Evolutionary conservation across 2,329 filamentous ascomycete species (phyloP).

Genomic region (Aspergillus vadensis): DNA sequence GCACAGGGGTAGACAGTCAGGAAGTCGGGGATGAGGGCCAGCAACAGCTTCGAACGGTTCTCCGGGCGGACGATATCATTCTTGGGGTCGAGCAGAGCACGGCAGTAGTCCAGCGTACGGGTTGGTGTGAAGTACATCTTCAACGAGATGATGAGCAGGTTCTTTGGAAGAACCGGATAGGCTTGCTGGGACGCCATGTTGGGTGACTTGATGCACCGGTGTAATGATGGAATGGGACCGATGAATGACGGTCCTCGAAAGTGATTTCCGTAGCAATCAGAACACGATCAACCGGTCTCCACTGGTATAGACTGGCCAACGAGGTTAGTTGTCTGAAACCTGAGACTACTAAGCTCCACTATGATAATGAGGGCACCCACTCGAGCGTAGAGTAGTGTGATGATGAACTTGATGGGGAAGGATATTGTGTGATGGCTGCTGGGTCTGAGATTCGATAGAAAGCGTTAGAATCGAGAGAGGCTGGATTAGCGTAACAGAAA

Average conservation of each 20-base stretch:
- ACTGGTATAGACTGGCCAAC: too few relatives aligned
- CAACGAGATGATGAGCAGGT: constrained; percentile 42
- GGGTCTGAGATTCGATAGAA: too few relatives aligned
- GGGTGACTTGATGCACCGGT: not conserved
- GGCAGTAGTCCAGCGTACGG: constrained; percentile 60
- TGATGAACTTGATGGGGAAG: not conserved
- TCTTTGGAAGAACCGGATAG: constrained; percentile 39
- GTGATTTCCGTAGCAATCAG: not conserved
- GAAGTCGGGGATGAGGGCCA: constrained; percentile 80
- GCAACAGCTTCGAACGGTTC: constrained; percentile 58
- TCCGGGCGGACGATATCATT: constrained; percentile 46
- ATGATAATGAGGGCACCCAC: not conserved
- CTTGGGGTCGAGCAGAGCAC: constrained; percentile 52
- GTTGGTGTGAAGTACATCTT: constrained; percentile 43
- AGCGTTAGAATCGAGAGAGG: not conserved
- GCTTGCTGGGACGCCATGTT: constrained; percentile 10
- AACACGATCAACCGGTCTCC: not conserved
- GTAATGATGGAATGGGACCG: not conserved
- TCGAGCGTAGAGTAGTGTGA: not conserved
- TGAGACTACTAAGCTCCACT: not conserved
- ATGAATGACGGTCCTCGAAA: not conserved
- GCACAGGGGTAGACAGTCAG: constrained; percentile 60
- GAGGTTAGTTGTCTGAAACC: not conserved
- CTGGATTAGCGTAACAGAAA: not conserved
- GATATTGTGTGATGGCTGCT: too few relatives aligned